Base-by-base conservation (phyloP, 1,284 basidiomycete genomes). In the Kwoniella shivajii region DNA sequence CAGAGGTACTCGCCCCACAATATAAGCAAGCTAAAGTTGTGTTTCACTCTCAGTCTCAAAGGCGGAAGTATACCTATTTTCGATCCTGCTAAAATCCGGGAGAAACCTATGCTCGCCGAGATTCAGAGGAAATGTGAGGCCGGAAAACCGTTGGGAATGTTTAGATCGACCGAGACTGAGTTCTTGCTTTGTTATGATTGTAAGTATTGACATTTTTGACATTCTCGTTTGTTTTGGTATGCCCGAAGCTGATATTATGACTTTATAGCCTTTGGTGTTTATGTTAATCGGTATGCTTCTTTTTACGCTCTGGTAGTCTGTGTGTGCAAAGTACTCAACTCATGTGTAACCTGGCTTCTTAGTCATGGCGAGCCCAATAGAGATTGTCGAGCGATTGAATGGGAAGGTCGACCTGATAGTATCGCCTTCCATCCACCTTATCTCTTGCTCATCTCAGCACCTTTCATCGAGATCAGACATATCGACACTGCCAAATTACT, bases 131-230 rank as follows among this genome's bases (percentile, higher is more conserved):
- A 91, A 11, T 91, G 89, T 68, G 90, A 95, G 69, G 72, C 84
- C 81, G 59, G 79, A 67, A 84, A 86, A 57, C 91, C 94, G 0
- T 82, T 97, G 69, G 92, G 92, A 13, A 94, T 97, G 86, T 96
- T 93, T 84, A 84, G 92, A 43, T 86, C 86, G 2, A 87, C 84
- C 39, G 90, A 92, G 57, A 88, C 88, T 60, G 92, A 94, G 74
- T 98, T 96, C 78, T 76, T 99, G 49, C 83, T 98, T 29, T 94
- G 91, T 75, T 98, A 95, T 72, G 88, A 93, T 73, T 88, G 90
- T 90, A 68, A 63, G 83, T 72, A 9, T 33, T 2, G 27, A 11
- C 16, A 11, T 31, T 33, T 26, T 43, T 16, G 22, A 14, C 39
- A 18, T 24, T 18, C 13, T 27, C 49, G 16, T 39, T 7, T 13